Evolutionary conservation across 2,329 filamentous ascomycete genomes (phyloP), one percentile per base, ranked within the genome.

Genomic region (Xylariaceae sp.): DNA sequence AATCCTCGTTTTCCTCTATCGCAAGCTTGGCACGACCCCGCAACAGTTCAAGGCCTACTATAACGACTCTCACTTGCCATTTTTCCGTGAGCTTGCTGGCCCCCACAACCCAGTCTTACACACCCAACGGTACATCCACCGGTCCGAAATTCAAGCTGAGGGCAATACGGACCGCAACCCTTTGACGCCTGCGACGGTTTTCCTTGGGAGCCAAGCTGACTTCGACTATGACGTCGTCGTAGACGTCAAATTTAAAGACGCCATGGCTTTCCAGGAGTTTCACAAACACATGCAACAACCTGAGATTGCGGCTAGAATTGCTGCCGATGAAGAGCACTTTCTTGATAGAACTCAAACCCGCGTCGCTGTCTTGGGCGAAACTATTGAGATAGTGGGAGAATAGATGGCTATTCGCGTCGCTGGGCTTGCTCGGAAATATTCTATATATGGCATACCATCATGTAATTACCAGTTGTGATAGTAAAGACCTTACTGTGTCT

Each of bases 21-120:
- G 57, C 35, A 59, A 59, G 26, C 54, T 53, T 0, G 53, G 48
- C 3, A 35, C 53, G 10, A 53, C 59, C 1, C 56, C 58, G 4
- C 39, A 49, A 16, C 30, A 57, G 11, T 64, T 64, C 43, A 54
- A 49, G 13, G 13, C 41, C 5, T 56, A 58, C 30, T 64, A 64
- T 37, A 39, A 43, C 1, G 13, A 9, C 16, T 35, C 32, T 1
- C 62, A 64, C 40, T 21, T 64, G 10, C 48, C 53, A 8, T n/a
- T 57, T 15, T 15, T 56, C 7, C 52, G 46, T 10, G 15, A 58
- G 33, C 39, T 64, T 6, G 32, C 40, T 3, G 61, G 61, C 2
- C 7, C 24, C 15, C 37, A 39, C 8, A 57, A 58, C 43, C 54
- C 60, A 6, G 6, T 50, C 1, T 37, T 16, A 4, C 58, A 62